A percentile compares a stretch with the other conserved stretches of the same genome.
Conservation (phyloP, 257 asterid species). For the Linderniella brevidens region DNA sequence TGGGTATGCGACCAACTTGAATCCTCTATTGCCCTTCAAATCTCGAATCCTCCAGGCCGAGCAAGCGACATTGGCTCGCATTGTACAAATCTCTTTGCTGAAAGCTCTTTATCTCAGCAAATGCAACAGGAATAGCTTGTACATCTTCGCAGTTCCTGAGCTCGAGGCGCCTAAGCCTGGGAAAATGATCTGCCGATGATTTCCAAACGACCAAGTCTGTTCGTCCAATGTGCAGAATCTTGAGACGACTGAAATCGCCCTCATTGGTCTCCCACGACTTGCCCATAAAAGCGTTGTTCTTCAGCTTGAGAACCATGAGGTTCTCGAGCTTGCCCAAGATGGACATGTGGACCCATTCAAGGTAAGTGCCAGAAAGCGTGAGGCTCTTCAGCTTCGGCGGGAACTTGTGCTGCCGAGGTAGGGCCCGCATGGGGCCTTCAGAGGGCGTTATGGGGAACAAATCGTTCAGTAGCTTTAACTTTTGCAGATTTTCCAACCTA, state of each 20-base stretch:
- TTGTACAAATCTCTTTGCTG: no score
- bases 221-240: conserved; percentile 15
- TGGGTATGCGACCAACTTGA: no score
- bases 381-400: conserved; percentile 24
- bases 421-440: conserved; percentile 15
- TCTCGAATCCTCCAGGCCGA: no score
- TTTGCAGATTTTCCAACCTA: conserved; percentile 20
- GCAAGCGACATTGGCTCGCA: no score
- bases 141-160: conserved; percentile 17
- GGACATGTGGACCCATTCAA: conserved; percentile 14
- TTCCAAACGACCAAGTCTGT: conserved; percentile 13
- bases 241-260: conserved; percentile 15
- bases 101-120: background rate
- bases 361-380: conserved; percentile 17
- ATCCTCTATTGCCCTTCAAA: no score
- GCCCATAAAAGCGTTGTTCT: conserved; percentile 19
- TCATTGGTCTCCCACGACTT: conserved; percentile 11
- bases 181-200: conserved; percentile 11
- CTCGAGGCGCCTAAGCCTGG: conserved; percentile 18
- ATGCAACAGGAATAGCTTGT: conserved; percentile 7
- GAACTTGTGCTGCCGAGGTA: conserved; percentile 21
- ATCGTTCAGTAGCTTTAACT: conserved; percentile 32
- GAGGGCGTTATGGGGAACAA: conserved; percentile 6
- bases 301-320: conserved; percentile 22
- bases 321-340: conserved; percentile 23